A percentile compares a stretch with the other conserved stretches of the same genome.
Evolutionary conservation across 495 filamentous ascomycete species (phyloP).

Genomic region (Baudoinia panamericana): DNA sequence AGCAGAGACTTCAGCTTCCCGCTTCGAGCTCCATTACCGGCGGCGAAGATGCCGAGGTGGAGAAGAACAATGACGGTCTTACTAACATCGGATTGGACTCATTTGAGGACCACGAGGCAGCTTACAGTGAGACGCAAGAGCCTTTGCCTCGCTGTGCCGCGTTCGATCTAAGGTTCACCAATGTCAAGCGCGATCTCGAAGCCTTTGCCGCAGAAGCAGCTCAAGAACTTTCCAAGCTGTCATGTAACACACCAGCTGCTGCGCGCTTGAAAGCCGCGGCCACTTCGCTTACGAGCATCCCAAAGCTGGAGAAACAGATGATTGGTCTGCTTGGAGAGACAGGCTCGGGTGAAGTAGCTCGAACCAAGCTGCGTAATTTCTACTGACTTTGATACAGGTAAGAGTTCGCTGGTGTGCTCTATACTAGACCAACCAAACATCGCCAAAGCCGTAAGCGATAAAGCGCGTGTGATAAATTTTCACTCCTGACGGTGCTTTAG

Average conservation of each 20-base stretch:
- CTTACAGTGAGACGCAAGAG: conserved; percentile 1
- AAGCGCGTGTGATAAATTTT: neutral
- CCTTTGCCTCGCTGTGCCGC: conserved; percentile 6
- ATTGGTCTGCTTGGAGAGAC: conserved; percentile 12
- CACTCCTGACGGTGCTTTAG: conserved; percentile 3
- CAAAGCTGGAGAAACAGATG: neutral
- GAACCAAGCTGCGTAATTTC: too few relatives aligned
- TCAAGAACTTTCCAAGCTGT: neutral
- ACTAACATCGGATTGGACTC: neutral
- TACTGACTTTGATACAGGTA: conserved; percentile 3
- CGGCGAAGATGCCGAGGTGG: conserved; percentile 5
- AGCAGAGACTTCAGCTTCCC: neutral
- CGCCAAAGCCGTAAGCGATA: conserved; percentile 11
- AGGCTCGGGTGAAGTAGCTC: conserved; percentile 1
- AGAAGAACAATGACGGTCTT: neutral
- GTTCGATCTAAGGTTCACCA: conserved; percentile 1
- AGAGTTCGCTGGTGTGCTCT: conserved; percentile 10
- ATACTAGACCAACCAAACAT: conserved; percentile 9
- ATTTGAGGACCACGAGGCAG: neutral
- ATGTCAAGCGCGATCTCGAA: neutral
- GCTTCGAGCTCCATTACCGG: neutral
- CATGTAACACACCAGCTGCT: neutral
- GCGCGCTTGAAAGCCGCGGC: neutral
- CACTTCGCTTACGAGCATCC: neutral
- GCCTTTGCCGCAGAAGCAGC: neutral